phyloP scores from a whole-genome alignment of 2,329 filamentous ascomycete genomes.

The Domatiomyces catenatus region DNA sequence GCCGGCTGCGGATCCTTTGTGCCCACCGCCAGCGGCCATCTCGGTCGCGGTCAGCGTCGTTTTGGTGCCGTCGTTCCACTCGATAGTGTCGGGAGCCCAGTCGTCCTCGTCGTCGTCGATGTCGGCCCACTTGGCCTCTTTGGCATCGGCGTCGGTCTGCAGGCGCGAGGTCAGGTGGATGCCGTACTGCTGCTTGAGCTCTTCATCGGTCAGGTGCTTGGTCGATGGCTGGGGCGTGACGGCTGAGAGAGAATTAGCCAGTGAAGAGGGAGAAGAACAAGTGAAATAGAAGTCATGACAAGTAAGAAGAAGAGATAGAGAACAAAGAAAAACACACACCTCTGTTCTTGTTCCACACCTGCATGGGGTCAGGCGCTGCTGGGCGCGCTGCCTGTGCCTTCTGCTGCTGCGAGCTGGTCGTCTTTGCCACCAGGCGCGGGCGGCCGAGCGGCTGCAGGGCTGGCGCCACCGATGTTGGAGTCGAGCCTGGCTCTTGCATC shows the following conservation, averaged over 20 bases:
- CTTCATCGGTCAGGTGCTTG: conserved; percentile 53
- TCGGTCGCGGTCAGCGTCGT: conserved; percentile 39
- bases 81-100: conserved; percentile 48
- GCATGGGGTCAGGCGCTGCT: conserved; percentile 47
- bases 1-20: conserved; percentile 15
- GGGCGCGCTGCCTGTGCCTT: conserved; percentile 33
- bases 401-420: conserved; percentile 38
- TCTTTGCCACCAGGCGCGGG: conserved; percentile 49
- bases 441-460: conserved; percentile 33
- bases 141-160: conserved; percentile 45
- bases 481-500: conserved; percentile 18
- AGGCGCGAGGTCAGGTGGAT: conserved; percentile 52
- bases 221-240: conserved; percentile 31
- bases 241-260: conserved; percentile 30
- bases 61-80: conserved; percentile 56
- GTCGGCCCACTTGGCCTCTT: conserved; percentile 53
- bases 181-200: conserved; percentile 53
- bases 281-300: too few relatives aligned
- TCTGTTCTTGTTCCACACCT: conserved; percentile 56
- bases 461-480: conserved; percentile 24
- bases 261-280: conserved; percentile 10
- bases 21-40: conserved; percentile 10
- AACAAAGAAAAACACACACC: conserved; percentile 26
- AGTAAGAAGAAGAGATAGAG: background rate
- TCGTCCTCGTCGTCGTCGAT: conserved; percentile 56